Evolutionary conservation across 2,329 filamentous ascomycete species (phyloP).

Genomic region (Scolecobasidium constrictum): DNA sequence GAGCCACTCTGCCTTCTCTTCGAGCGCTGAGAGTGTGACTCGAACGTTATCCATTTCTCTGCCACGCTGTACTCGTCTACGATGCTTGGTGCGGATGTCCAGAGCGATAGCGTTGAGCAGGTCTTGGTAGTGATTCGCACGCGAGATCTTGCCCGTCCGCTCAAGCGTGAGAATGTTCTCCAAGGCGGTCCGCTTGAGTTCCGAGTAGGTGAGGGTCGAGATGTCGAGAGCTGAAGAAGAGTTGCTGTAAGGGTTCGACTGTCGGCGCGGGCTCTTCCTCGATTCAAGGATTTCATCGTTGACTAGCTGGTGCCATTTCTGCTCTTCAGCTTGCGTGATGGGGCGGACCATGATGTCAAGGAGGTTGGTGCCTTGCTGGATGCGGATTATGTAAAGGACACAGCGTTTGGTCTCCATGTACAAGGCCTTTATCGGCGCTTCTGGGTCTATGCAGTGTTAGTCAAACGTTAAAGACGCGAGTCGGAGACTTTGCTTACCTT

Average conservation of each 20-base stretch:
- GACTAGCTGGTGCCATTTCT: constrained; percentile 73
- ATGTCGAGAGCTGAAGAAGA: constrained; percentile 62
- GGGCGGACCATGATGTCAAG: constrained; percentile 91
- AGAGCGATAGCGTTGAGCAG: constrained; percentile 94
- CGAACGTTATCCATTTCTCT: constrained; percentile 79
- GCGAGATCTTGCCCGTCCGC: constrained; percentile 72
- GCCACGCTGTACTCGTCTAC: constrained; percentile 80
- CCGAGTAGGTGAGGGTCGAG: constrained; percentile 77
- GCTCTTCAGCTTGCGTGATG: constrained; percentile 76
- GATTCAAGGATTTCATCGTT: constrained; percentile 59
- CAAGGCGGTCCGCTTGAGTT: constrained; percentile 83
- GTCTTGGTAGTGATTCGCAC: constrained; percentile 89
- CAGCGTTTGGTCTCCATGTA: constrained; percentile 99
- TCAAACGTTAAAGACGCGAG: background rate
- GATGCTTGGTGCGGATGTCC: constrained; percentile 95
- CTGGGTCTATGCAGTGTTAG: constrained; percentile 53
- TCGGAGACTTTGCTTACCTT: constrained; percentile 40
- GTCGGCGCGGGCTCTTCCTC: constrained; percentile 41
- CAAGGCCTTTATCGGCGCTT: constrained; percentile 80
- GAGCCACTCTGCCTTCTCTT: constrained; percentile 81
- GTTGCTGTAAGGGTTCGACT: constrained; percentile 62
- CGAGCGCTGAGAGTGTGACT: constrained; percentile 61
- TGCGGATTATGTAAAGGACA: constrained; percentile 92
- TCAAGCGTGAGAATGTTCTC: constrained; percentile 91
- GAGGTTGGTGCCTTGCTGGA: constrained; percentile 85